Evolutionary conservation across 2,329 filamentous ascomycete species (phyloP).

Genomic region (Colletotrichum plurivorum): DNA sequence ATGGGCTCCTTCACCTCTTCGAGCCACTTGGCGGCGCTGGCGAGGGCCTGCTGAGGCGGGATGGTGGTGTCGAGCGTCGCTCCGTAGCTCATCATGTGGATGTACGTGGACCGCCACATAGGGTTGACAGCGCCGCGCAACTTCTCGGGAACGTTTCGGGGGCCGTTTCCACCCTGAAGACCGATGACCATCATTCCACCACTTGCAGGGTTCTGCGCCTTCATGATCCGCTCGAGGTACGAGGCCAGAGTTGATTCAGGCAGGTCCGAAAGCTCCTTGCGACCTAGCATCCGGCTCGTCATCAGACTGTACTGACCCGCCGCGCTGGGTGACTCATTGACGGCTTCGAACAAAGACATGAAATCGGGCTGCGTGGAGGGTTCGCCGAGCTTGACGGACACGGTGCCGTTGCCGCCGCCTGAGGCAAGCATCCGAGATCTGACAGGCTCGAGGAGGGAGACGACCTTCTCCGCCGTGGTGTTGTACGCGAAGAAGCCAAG

Average conservation of each 20-base stretch:
- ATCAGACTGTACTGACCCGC: conserved; percentile 20
- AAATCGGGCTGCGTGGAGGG: conserved; percentile 11
- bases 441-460: conserved; percentile 12
- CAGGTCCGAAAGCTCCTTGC: conserved; percentile 37
- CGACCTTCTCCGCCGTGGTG: conserved; percentile 16
- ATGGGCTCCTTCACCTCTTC: conserved; percentile 47
- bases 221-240: conserved; percentile 24
- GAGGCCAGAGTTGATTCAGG: conserved; percentile 11
- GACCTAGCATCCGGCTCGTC: conserved; percentile 39
- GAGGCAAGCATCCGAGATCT: conserved; percentile 17
- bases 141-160: conserved; percentile 21
- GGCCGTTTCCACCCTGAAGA: conserved; percentile 35
- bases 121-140: conserved; percentile 53
- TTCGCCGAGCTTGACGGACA: conserved; percentile 19
- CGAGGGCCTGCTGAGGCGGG: conserved; percentile 46
- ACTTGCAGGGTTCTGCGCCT: conserved; percentile 1
- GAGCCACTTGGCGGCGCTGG: conserved; percentile 33
- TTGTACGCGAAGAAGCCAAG: conserved; percentile 30
- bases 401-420: conserved; percentile 19
- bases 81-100: conserved; percentile 49
- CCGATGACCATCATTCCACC: conserved; percentile 34
- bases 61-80: conserved; percentile 8
- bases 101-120: conserved; percentile 59
- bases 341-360: conserved; percentile 25
- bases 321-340: conserved; percentile 9